Evolutionary conservation across 495 filamentous ascomycete genomes (phyloP), one percentile per base, ranked within the genome.

Genomic region (Daldinia bambusicola): DNA sequence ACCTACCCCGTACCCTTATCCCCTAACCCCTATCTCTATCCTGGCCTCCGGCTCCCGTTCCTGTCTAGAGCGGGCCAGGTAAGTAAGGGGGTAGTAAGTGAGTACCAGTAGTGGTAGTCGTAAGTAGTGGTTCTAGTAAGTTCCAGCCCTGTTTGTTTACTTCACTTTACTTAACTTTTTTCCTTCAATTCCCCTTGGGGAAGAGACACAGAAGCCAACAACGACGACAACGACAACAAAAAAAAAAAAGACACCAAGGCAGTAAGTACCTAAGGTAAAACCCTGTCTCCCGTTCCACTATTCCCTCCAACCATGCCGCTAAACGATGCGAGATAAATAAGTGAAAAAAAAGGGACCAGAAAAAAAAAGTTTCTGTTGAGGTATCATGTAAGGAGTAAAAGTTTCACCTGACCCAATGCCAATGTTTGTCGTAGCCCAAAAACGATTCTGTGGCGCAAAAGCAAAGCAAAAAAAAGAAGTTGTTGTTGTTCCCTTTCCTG

Each of bases 361-460:
- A 53, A 53, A 53, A 36, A 36, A 10, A 65, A 61, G 56, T 34
- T 71, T 63, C 56, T 71, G 52, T 66, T 62, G 52, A 71, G 69
- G 69, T 71, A 71, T 71, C 69, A 71, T 71, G 63, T 71, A 70
- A 61, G 26, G 34, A 36, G 34, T 36, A 51, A 26, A 26, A 63
- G 58, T 67, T 20, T 71, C 57, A 66, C 69, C 69, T 66, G 69
- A 67, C 69, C 69, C 69, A 63, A 71, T 71, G 69, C 69, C 69
- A 51, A 66, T 65, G 56, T 58, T 63, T 71, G 69, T 71, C 69
- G 58, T 71, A 71, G 62, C 63, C 69, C 45, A 62, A 59, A 63
- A 58, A 43, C 56, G 26, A 36, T 12, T n/a, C 6, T 55, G 55
- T 34, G 45, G 40, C 37, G 22, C 41, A 59, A 65, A 57, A 48